A percentile compares a stretch with the other conserved stretches of the same genome.
Evolutionary conservation across 2,329 filamentous ascomycete genomes (phyloP).

Genomic region (Myriosclerotinia scirpicola): DNA sequence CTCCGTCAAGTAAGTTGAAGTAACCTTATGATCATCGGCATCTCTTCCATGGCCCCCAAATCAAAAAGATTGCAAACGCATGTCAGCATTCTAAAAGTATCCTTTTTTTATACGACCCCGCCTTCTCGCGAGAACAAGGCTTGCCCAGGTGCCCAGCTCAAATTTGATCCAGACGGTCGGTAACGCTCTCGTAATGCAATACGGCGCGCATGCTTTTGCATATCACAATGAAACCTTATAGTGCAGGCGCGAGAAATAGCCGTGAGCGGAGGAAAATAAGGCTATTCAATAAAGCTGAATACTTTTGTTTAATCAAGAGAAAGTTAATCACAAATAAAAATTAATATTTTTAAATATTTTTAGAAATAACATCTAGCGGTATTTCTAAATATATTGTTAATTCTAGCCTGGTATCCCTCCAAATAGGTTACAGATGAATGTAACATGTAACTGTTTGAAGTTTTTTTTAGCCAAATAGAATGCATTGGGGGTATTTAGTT

Average conservation of each 20-base stretch:
- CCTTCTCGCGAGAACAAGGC: neutral
- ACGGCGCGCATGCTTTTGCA: neutral
- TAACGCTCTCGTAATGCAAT: neutral
- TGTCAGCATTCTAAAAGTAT: conserved; percentile 17
- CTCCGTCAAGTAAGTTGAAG: neutral
- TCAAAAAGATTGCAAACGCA: neutral
- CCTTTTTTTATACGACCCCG: neutral
- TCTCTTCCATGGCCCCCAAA: conserved; percentile 2
- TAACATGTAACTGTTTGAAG: conserved; percentile 8
- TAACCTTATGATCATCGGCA: neutral
- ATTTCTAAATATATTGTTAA: too few relatives aligned
- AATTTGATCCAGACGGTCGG: conserved; percentile 17
- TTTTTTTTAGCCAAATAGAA: neutral
- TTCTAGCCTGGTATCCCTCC: too few relatives aligned
- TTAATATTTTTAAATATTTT: too few relatives aligned
- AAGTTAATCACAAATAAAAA: too few relatives aligned
- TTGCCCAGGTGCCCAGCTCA: too few relatives aligned
- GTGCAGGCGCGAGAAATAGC: conserved; percentile 15
- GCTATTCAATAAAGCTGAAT: too few relatives aligned
- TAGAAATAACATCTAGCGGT: too few relatives aligned
- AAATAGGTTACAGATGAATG: neutral
- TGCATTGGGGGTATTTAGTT: neutral
- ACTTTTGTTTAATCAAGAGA: too few relatives aligned
- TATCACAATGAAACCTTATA: neutral
- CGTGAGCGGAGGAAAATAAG: neutral